A percentile compares a stretch with the other conserved stretches of the same genome.
These are phyloP conservation scores for Talaromyces sp. DNA, from an alignment of 2,329 filamentous ascomycete genomes.

Conservation along the genomic window DNA sequence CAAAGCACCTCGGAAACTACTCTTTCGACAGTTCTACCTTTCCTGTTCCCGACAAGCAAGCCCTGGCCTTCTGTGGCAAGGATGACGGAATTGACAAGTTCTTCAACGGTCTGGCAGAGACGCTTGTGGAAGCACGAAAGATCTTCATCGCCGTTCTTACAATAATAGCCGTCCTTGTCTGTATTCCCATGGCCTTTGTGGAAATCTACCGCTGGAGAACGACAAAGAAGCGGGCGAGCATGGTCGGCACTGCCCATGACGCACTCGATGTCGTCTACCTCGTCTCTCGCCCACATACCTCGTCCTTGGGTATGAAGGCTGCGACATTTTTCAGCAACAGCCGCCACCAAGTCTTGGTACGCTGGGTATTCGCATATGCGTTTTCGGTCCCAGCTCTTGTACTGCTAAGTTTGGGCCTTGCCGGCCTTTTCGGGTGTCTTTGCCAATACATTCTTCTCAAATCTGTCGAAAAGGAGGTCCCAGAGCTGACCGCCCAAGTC, in stretches of 20 bases:
- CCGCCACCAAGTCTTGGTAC: slow-evolving; percentile 64
- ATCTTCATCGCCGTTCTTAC: slow-evolving; percentile 72
- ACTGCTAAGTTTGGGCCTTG: slow-evolving; percentile 73
- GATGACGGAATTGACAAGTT: slow-evolving; percentile 78
- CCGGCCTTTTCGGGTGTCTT: slow-evolving; percentile 74
- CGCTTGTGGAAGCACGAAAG: slow-evolving; percentile 64
- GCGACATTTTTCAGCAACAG: slow-evolving; percentile 58
- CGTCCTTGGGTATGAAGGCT: slow-evolving; percentile 64
- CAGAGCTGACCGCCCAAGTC: slow-evolving; percentile 67
- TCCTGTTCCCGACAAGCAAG: slow-evolving; percentile 75
- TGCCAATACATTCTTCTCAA: slow-evolving; percentile 77
- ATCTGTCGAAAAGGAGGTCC: slow-evolving; percentile 68
- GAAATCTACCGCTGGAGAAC: slow-evolving; percentile 73
- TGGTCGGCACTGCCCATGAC: slow-evolving; percentile 67
- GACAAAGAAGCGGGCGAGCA: slow-evolving; percentile 63
- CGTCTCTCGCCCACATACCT: slow-evolving; percentile 71
- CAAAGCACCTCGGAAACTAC: slow-evolving; percentile 66
- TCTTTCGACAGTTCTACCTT: slow-evolving; percentile 73
- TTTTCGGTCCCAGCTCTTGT: slow-evolving; percentile 82
- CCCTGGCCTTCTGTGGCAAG: slow-evolving; percentile 81
- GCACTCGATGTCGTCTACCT: slow-evolving; percentile 87
- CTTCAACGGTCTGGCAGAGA: slow-evolving; percentile 65
- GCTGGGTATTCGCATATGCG: slow-evolving; percentile 84
- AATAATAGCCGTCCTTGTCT: slow-evolving; percentile 65
- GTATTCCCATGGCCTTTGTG: slow-evolving; percentile 71